Evolutionary conservation across 1,139 yeast genomes (phyloP), one percentile per base, ranked within the genome.

Genomic region (Magnusiomyces suaveolens): DNA sequence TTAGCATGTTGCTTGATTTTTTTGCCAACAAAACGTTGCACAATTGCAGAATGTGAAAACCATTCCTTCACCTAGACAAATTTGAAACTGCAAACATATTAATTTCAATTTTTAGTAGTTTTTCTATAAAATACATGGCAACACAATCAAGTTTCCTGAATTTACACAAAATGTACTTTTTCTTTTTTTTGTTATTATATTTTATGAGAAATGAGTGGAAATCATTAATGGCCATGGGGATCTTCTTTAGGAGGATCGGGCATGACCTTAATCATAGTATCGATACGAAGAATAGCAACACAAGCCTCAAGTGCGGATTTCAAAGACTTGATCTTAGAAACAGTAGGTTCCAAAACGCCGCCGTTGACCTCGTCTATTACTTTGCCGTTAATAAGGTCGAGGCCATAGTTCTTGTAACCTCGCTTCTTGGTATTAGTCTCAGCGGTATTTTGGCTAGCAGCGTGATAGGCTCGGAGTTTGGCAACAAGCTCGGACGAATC

Each of bases 301-400:
- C 98, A 92, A 2, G 99, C 99, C 74, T 94, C 99, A 63, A 94
- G 81, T 16, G 98, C 97, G 57, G 94, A 84, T 73, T 94, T 90
- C 68, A 94, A 80, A 23, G 96, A 84, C 72, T 89, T 89, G 67
- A 92, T 79, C 74, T 94, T 94, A 65, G 95, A 84, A 68, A 92
- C 78, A 32, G 97, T 87, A 57, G 99, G 99, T 70, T 94, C 99
- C 63, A 94, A 77, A 47, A 92, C 96, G 59, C 99, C 98, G 58
- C 82, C 79, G 54, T 77, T 75, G 53, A 84, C 75, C 69, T 87
- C 95, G 70, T 94, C 94, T 49, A 88, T 90, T 62, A 94, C 84
- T 71, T 87, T 89, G 58, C 98, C 99, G 62, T 82, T 83, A 66
- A 90, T 80, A 64, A 94, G 77, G 70, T 94, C 97, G 64, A 94